Conservation (phyloP, 768 basidiomycete genomes). For the Amanita polypyramis region DNA sequence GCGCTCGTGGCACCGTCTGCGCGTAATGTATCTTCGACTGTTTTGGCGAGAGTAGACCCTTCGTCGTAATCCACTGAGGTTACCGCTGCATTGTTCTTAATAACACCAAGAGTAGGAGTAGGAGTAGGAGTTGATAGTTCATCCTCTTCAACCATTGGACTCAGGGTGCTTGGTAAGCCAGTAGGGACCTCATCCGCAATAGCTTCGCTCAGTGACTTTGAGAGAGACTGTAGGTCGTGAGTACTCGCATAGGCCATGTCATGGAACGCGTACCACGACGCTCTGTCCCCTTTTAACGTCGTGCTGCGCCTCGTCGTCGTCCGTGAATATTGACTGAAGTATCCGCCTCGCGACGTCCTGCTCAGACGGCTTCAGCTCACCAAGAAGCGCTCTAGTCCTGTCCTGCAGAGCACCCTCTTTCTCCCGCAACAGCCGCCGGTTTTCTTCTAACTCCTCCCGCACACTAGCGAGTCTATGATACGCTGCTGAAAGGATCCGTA, state of each 20-base stretch:
- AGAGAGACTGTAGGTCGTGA: constrained; percentile 29
- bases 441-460: constrained; percentile 56
- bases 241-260: constrained; percentile 1
- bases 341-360: constrained; percentile 59
- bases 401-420: constrained; percentile 43
- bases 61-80: not conserved
- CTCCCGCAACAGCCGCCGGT: constrained; percentile 39
- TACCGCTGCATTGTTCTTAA: not conserved
- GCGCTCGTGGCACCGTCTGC: not conserved
- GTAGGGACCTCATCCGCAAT: constrained; percentile 35
- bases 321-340: constrained; percentile 53
- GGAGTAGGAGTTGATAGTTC: constrained; percentile 16
- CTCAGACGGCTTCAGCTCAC: constrained; percentile 49
- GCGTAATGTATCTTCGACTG: not conserved
- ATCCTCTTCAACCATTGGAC: constrained; percentile 26
- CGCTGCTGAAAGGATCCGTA: constrained; percentile 64
- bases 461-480: constrained; percentile 46
- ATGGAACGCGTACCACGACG: constrained; percentile 33
- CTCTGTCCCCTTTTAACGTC: constrained; percentile 48
- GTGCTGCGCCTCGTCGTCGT: constrained; percentile 36
- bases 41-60: not conserved
- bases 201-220: constrained; percentile 46
- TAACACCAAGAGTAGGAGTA: constrained; percentile 1
- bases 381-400: constrained; percentile 44
- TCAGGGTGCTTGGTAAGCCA: constrained; percentile 23